phyloP scores from a whole-genome alignment of 768 basidiomycete genomes.

The Suillus decipiens region DNA sequence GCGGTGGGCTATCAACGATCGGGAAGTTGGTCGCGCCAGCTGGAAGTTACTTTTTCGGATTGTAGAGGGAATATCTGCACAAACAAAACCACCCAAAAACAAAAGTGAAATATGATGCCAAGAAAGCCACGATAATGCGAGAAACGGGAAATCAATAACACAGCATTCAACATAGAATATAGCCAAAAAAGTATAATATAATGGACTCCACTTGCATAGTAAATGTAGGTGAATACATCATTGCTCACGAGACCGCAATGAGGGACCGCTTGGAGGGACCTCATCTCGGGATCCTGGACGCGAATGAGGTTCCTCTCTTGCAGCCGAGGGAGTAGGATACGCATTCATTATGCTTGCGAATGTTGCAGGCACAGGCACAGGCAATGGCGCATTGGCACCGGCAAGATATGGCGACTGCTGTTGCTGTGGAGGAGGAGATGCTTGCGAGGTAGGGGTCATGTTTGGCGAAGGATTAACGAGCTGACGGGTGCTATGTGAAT shows the following conservation, averaged over 20 bases:
- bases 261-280: background rate
- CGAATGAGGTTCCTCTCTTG: constrained; percentile 28
- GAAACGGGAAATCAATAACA: background rate
- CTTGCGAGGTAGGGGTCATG: constrained; percentile 17
- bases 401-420: constrained; percentile 24
- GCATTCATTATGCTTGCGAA: constrained; percentile 75
- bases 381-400: constrained; percentile 19
- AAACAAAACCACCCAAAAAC: constrained; percentile 1
- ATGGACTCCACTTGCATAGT: constrained; percentile 6
- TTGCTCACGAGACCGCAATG: constrained; percentile 4
- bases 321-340: constrained; percentile 45
- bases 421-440: constrained; percentile 25
- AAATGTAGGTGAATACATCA: background rate
- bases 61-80: constrained; percentile 2
- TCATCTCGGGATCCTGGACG: constrained; percentile 31
- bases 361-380: constrained; percentile 52
- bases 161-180: constrained; percentile 4
- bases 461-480: constrained; percentile 23
- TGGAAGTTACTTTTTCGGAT: background rate
- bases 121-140: background rate
- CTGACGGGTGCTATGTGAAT: constrained; percentile 16
- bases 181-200: constrained; percentile 9
- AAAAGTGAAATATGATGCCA: background rate
- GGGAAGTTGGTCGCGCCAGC: background rate
- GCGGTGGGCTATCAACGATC: background rate